phyloP scores from a whole-genome alignment of 495 filamentous ascomycete species.

The Usnea hakonensis region DNA sequence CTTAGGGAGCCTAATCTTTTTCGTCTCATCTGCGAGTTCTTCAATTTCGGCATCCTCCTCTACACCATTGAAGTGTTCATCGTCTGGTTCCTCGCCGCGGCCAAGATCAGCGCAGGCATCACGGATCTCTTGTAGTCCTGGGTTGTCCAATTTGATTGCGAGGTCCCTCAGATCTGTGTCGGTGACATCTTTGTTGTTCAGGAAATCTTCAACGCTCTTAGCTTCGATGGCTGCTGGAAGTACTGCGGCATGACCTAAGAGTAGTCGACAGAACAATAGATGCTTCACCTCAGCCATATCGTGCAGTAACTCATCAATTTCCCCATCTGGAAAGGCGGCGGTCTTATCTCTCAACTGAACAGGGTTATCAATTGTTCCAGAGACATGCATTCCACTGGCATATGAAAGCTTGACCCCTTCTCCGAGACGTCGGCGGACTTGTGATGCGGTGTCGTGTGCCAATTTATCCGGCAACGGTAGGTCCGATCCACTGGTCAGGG shows the following conservation, averaged over 20 bases:
- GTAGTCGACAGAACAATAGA: slow-evolving; percentile 43
- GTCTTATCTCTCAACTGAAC: slow-evolving; percentile 25
- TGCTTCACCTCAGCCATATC: slow-evolving; percentile 45
- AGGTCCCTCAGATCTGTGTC: slow-evolving; percentile 42
- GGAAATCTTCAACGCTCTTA: slow-evolving; percentile 40
- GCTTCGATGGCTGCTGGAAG: slow-evolving; percentile 39
- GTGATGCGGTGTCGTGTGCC: slow-evolving; percentile 35
- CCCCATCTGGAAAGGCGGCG: slow-evolving; percentile 36
- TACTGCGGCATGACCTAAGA: slow-evolving; percentile 41
- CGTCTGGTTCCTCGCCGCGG: slow-evolving; percentile 34
- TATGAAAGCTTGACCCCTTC: slow-evolving; percentile 36
- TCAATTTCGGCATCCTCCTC: slow-evolving; percentile 18
- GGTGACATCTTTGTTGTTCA: slow-evolving; percentile 35
- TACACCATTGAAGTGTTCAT: slow-evolving; percentile 22
- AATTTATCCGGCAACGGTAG: slow-evolving; percentile 28
- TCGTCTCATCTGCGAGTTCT: background rate
- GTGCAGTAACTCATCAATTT: slow-evolving; percentile 35
- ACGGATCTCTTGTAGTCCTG: slow-evolving; percentile 40
- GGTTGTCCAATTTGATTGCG: slow-evolving; percentile 40
- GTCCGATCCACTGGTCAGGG: slow-evolving; percentile 11
- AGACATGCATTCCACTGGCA: slow-evolving; percentile 30
- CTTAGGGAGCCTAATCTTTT: slow-evolving; percentile 3
- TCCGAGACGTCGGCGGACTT: slow-evolving; percentile 34
- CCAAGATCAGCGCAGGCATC: slow-evolving; percentile 47
- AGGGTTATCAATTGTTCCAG: slow-evolving; percentile 36